Conservation (phyloP, 2,329 filamentous ascomycete genomes). For the Stachybotrys chartarum region DNA sequence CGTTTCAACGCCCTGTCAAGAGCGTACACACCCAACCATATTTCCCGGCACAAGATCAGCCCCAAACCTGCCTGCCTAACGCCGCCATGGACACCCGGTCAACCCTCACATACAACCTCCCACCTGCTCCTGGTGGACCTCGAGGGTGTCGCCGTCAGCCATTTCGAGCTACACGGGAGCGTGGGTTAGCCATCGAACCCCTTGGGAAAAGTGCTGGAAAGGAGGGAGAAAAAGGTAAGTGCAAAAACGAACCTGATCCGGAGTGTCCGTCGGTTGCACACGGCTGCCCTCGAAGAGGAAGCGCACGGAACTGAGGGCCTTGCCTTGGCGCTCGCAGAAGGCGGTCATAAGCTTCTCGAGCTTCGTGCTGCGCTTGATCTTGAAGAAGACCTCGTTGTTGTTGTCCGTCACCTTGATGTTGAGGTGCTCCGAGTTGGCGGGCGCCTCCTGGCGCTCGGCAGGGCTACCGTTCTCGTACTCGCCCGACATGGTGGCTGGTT, state of each 20-base stretch:
- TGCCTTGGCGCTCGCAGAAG: constrained; percentile 94
- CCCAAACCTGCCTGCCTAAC: constrained; percentile 6
- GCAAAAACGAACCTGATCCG: constrained; percentile 68
- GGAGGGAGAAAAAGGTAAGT: not conserved
- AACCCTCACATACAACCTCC: constrained; percentile 51
- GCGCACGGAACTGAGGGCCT: constrained; percentile 73
- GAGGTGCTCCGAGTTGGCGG: constrained; percentile 66
- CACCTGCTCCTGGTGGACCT: constrained; percentile 97
- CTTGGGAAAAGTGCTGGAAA: too few species aligned
- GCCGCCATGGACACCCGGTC: not conserved
- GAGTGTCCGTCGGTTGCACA: constrained; percentile 82
- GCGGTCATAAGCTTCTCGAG: constrained; percentile 98
- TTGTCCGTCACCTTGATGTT: constrained; percentile 99
- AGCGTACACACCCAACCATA: constrained; percentile 12
- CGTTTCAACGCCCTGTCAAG: constrained; percentile 8
- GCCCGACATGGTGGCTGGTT: constrained; percentile 33
- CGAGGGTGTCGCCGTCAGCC: constrained; percentile 89
- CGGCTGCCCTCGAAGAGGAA: constrained; percentile 96
- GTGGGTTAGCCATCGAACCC: not conserved
- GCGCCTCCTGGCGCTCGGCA: constrained; percentile 33
- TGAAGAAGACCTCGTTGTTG: constrained; percentile 99
- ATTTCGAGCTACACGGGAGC: constrained; percentile 70
- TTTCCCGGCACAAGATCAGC: constrained; percentile 9
- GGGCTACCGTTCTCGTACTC: constrained; percentile 42
- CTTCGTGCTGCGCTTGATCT: constrained; percentile 95